Conservation (phyloP, 176 grass and related monocot genomes). For the Bothriochloa decipiens region DNA sequence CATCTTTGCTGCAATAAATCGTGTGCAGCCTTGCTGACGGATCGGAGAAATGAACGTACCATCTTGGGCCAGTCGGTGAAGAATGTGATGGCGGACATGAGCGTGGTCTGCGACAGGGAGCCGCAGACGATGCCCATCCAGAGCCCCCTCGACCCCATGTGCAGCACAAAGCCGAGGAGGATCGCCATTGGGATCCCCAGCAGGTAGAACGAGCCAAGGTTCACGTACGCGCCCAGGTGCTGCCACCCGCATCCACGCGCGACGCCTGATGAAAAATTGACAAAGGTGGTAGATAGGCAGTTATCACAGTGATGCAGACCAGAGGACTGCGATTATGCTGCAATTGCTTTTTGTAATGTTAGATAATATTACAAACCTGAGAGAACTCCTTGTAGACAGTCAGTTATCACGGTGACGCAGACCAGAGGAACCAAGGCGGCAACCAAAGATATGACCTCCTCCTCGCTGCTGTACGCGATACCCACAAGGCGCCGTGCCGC, state of each 20-base stretch:
- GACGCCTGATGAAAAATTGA: slow-evolving; percentile 47
- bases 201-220: slow-evolving; percentile 87
- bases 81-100: slow-evolving; percentile 60
- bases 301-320: not conserved
- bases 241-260: slow-evolving; percentile 92
- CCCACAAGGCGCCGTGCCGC: slow-evolving; percentile 61
- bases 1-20: not conserved
- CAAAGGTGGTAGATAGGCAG: not conserved
- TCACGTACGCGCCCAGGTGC: slow-evolving; percentile 81
- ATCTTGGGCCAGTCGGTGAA: slow-evolving; percentile 90
- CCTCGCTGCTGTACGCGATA: slow-evolving; percentile 83
- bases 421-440: slow-evolving; percentile 63
- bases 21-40: not conserved
- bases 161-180: slow-evolving; percentile 61
- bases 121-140: slow-evolving; percentile 87
- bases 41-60: slow-evolving; percentile 42
- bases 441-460: slow-evolving; percentile 64
- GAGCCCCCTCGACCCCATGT: slow-evolving; percentile 68
- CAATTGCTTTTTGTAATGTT: not conserved
- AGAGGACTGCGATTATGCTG: not conserved
- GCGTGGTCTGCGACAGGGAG: slow-evolving; percentile 57
- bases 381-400: slow-evolving; percentile 65
- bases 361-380: slow-evolving; percentile 56
- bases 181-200: slow-evolving; percentile 73
- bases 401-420: slow-evolving; percentile 68